Base-by-base conservation (phyloP, 805 yeast genomes). In the Candida sithepensis region DNA sequence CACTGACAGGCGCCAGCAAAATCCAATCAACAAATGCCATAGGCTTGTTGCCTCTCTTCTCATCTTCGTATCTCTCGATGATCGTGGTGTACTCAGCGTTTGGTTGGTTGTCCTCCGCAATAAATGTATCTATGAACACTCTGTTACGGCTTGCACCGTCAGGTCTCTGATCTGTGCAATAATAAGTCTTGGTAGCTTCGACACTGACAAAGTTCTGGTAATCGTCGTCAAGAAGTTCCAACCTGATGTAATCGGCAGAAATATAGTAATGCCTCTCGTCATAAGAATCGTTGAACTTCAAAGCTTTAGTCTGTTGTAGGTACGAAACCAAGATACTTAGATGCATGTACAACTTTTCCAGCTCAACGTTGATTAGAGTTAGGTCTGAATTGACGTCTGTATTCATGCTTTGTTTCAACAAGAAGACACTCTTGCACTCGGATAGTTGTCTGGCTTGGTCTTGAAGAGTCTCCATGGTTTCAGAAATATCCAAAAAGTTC, bases 141-240 rank as follows among this genome's bases (percentile, higher is more conserved):
- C 75, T 69, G 58, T 87, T 89, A 16, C 73, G 64, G 54, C 87
- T 84, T 23, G 88, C 81, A 1, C 91, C 88, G 56, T 81, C 88
- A 1, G 82, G 70, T 7, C 82, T 73, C 39, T 83, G 85, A 4
- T 81, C 64, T 39, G 92, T 73, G 42, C 76, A 68, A 61, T 81
- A 89, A 41, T 72, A 74, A 2, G 85, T 74, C 30, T 77, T 74
- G 2, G 84, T 82, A 13, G 91, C 65, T 0, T 86, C 84, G 44
- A 90, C 69, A 62, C 88, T 96, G 40, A 88, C 69, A 59, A 91
- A 81, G 20, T 95, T 90, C 14, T 70, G 60, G 21, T 86, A 68
- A 7, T 75, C 65, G 10, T 78, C 79, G 47, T 79, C 81, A 47
- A 91, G 69, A 54, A 91, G 68, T 58, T 85, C 92, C 63, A 89